Evolutionary conservation across 495 filamentous ascomycete species (phyloP), one percentile per base, ranked within the genome.

Genomic region (Penicillium turbatum): DNA sequence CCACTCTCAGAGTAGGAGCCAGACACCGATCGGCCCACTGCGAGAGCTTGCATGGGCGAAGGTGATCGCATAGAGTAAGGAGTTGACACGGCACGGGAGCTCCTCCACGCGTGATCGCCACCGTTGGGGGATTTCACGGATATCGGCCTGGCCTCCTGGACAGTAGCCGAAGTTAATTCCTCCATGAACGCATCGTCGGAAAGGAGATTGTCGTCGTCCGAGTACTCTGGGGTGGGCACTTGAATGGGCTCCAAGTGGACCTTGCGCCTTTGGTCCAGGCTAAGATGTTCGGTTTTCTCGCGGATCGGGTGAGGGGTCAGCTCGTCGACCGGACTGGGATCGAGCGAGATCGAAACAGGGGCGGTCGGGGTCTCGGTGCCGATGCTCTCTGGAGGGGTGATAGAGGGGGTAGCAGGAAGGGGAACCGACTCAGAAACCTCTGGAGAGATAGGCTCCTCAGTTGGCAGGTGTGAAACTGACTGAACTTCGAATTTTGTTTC

Each of bases 111-210:
- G 39, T 77, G 53, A 41, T 62, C 61, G 36, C 49, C 51, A 21
- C 39, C 51, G 24, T 48, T 61, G 34, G 90, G 89, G n/a, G 91
- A 89, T 64, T 90, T 91, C 7, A 95, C 87, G 0, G 83, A 83
- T 15, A 96, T 82, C 3, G 89, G 88, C 62, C 87, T 87, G 21
- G 91, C 90, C 71, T 95, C 82, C 64, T 95, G 82, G 15, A 95
- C 71, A 2, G 84, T 89, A 30, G 90, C 90, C 32, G 82, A 87
- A 56, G 87, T 87, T 46, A 96, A 74, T 74, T 96, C 90, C 53
- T 93, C 87, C 83, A 95, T 87, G 59, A 95, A 86, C 30, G 85
- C 89, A 68, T 96, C 90, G 66, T 95, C 89, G 6, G 88, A 92
- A 29, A 82, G 79, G 51, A 85, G 80, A 59, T 84, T 76, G 41